Evolutionary conservation across 345 rosid species (phyloP).

Genomic region (Eucalyptus cloeziana): DNA sequence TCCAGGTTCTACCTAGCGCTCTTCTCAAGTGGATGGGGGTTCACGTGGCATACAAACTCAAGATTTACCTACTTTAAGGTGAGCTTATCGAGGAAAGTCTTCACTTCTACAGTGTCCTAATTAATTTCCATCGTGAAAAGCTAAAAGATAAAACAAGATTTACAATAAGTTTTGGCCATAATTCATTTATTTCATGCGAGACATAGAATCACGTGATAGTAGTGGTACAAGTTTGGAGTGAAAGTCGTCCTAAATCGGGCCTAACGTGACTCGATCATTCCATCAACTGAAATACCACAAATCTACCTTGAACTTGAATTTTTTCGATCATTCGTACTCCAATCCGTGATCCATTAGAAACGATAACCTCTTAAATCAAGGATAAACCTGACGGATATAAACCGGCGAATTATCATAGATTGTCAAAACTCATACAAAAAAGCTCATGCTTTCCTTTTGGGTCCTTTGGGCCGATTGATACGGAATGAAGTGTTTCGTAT

Average conservation of each 20-base stretch:
- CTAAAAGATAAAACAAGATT: neutral
- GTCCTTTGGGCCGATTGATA: neutral
- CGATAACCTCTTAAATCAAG: neutral
- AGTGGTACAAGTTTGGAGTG: neutral
- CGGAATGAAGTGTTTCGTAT: neutral
- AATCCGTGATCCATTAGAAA: neutral
- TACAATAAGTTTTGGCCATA: neutral
- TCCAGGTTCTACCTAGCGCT: neutral
- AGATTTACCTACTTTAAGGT: neutral
- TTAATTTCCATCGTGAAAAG: neutral
- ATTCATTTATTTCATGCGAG: neutral
- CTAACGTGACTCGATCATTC: neutral
- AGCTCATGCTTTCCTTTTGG: neutral
- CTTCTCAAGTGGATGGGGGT: neutral
- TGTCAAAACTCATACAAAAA: neutral
- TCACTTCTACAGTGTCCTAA: neutral
- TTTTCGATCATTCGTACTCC: neutral
- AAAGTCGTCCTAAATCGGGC: neutral
- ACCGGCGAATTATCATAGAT: neutral
- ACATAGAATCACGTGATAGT: accelerated
- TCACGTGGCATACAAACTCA: neutral
- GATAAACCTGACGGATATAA: neutral
- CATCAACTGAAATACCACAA: neutral
- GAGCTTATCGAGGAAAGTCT: neutral
- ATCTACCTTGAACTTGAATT: neutral